These are phyloP conservation scores for Castanopsis chinensis DNA, from an alignment of 306 rosid species.

Conservation along the genomic window DNA sequence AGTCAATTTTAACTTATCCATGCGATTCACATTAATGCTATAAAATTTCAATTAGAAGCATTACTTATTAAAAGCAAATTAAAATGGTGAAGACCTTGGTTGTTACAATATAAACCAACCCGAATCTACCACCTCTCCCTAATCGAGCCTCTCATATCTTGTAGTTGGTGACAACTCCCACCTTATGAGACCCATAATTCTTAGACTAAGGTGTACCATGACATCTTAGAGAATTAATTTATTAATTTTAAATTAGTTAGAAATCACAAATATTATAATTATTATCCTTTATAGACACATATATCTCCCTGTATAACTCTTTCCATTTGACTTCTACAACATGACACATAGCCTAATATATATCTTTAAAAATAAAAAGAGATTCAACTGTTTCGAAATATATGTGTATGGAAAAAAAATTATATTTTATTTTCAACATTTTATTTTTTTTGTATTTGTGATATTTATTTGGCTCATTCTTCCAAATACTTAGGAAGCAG, in stretches of 20 bases:
- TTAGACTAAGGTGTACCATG: background rate
- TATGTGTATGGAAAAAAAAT: no score
- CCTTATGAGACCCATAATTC: background rate
- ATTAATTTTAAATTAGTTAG: background rate
- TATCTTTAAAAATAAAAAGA: no score
- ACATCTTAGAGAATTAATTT: slow-evolving; percentile 14
- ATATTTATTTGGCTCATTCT: background rate
- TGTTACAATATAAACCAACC: slow-evolving; percentile 18
- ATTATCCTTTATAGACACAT: background rate
- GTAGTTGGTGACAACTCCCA: slow-evolving; percentile 22
- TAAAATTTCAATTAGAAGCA: background rate
- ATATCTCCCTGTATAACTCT: background rate
- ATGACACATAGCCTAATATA: background rate
- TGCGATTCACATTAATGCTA: background rate
- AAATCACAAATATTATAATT: background rate
- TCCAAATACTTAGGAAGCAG: background rate
- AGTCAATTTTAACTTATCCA: background rate
- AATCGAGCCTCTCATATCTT: background rate
- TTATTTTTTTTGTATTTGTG: background rate
- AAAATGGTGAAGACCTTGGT: slow-evolving; percentile 3
- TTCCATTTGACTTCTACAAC: background rate
- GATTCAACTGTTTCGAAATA: no score
- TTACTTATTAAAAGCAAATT: background rate
- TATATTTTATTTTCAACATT: background rate
- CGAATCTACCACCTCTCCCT: background rate